Evolutionary conservation across 805 yeast species (phyloP).

Genomic region (Lipomyces lipofer): DNA sequence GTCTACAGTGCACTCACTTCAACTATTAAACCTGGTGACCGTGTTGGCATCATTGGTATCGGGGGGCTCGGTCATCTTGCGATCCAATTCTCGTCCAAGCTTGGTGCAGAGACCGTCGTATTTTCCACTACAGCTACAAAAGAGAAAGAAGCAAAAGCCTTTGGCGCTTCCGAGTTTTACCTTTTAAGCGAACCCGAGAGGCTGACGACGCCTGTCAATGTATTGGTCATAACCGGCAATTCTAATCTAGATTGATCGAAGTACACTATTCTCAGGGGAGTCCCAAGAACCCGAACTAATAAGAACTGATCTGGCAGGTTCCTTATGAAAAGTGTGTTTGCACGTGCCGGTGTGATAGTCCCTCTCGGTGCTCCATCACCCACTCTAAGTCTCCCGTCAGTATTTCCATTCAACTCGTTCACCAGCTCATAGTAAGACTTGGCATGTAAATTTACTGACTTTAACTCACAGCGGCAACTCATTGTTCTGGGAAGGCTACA

Average conservation of each 20-base stretch:
- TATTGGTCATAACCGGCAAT: neutral
- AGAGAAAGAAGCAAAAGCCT: conserved; percentile 49
- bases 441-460: no score
- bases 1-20: conserved; percentile 58
- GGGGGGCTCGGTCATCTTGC: conserved; percentile 63
- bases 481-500: no score
- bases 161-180: conserved; percentile 56
- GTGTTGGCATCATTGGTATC: conserved; percentile 55
- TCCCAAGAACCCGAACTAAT: no score
- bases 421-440: no score
- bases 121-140: conserved; percentile 54
- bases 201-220: neutral
- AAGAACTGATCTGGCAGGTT: no score
- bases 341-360: neutral
- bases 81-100: conserved; percentile 55
- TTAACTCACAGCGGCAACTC: no score
- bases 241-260: neutral
- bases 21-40: conserved; percentile 32
- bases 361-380: no score
- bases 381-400: no score
- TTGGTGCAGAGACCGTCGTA: conserved; percentile 62
- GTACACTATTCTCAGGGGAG: neutral
- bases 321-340: no score
- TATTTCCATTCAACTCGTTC: no score
- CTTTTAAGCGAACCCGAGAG: conserved; percentile 50